Evolutionary conservation across 2,329 filamentous ascomycete genomes (phyloP), one percentile per base, ranked within the genome.

Genomic region (Torrubiellomyces zombiae): DNA sequence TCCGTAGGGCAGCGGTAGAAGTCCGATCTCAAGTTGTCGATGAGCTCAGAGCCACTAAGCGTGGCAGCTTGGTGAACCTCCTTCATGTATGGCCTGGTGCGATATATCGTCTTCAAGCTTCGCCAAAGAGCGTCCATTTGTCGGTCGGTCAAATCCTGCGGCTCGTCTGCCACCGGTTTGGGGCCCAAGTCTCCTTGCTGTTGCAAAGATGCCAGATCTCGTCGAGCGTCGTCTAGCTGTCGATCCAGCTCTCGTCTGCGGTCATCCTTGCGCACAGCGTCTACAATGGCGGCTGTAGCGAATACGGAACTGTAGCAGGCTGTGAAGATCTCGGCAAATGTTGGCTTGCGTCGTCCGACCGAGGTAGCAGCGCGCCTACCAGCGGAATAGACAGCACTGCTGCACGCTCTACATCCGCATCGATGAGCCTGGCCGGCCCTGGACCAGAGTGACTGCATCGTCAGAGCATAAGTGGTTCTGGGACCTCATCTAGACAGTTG

Each of bases 361-460:
- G 56, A 51, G 20, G 59, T 60, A 21, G 65, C 60, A 27, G 58
- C 47, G 40, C 58, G 60, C 29, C 63, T 60, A 31, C 59, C 52
- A 31, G 67, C 38, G 21, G 53, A 48, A 31, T 56, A 53, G 29
- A 61, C 43, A 26, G 55, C 51, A 28, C 62, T 58, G 27, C 66
- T 49, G 50, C 71, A 77, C 40, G 66, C 56, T 37, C 63, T 58
- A 53, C 71, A 78, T 49, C 61, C 62, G 53, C 70, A 76, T 39
- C 63, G 59, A 49, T 63, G 66, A 51, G 60, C 61, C 59, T 65
- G 66, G 40, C 63, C 60, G 53, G 68, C 66, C 53, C 71, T 66
- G 48, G 68, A 71, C 71, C 73, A 75, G 37, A 80, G 46, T 35
- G 62, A 60, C 51, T 68, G 68, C 77, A 82, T 83, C 42, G 45